Conservation (phyloP, 164 flowering plant genomes). For the Magnolia officinalis region DNA sequence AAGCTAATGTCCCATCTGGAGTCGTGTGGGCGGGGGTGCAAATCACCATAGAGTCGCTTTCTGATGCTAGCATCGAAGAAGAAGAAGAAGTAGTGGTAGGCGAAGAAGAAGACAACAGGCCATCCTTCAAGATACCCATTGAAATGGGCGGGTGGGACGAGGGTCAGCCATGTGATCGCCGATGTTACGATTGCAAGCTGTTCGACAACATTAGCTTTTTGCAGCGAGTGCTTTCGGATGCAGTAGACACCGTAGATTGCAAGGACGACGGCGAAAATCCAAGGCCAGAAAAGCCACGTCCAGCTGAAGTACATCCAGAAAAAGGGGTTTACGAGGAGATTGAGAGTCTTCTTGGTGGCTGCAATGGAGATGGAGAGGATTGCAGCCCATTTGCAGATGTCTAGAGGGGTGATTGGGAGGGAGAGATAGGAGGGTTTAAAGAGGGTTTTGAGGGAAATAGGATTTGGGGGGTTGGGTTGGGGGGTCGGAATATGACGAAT, state of each 20-base stretch:
- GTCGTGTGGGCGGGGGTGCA: conserved; percentile 55
- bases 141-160: conserved; percentile 78
- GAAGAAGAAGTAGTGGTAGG: conserved; percentile 83
- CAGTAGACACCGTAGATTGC: conserved; percentile 59
- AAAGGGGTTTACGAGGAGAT: conserved; percentile 50
- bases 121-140: conserved; percentile 91
- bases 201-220: conserved; percentile 56
- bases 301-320: conserved; percentile 94
- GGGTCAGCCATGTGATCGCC: conserved; percentile 74
- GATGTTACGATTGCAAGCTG: conserved; percentile 67
- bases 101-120: conserved; percentile 80
- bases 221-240: conserved; percentile 39
- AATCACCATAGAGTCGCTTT: conserved; percentile 78
- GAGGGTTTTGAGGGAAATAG: conserved; percentile 29
- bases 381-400: conserved; percentile 56
- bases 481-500: conserved; percentile 32
- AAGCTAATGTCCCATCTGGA: conserved; percentile 68
- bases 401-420: conserved; percentile 47
- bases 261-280: conserved; percentile 53
- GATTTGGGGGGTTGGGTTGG: conserved; percentile 21
- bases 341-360: conserved; percentile 49
- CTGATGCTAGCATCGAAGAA: conserved; percentile 75
- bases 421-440: conserved; percentile 31
- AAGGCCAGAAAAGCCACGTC: conserved; percentile 96
- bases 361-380: conserved; percentile 44